phyloP scores from a whole-genome alignment of 225 moss, liverwort and hornwort genomes.

The Takakia lepidozioides region DNA sequence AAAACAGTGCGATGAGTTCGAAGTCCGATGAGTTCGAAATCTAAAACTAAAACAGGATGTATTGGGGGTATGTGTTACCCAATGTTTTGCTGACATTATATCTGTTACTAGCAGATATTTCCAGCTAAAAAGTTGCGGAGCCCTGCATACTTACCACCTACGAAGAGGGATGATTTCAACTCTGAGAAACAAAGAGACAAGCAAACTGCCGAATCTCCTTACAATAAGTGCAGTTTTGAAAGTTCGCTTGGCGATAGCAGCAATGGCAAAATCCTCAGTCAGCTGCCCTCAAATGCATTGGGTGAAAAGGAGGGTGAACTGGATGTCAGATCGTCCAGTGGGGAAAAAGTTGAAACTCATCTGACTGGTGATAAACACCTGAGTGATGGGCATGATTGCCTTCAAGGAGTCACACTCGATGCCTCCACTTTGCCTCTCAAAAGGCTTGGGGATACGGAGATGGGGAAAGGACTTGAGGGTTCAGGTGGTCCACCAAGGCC shows the following conservation, averaged over 20 bases:
- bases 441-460: conserved; percentile 19
- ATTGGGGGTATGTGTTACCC: neutral
- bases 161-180: conserved; percentile 15
- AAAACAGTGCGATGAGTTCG: no score
- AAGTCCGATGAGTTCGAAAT: no score
- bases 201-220: conserved; percentile 34
- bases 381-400: no score
- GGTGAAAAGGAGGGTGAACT: conserved; percentile 10
- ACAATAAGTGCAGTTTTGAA: conserved; percentile 65
- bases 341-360: no score
- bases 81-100: neutral
- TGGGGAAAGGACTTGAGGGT: conserved; percentile 1
- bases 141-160: conserved; percentile 19
- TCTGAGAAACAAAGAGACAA: conserved; percentile 31
- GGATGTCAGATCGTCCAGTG: no score
- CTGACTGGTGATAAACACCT: no score
- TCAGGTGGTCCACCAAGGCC: neutral
- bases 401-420: no score
- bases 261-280: conserved; percentile 20
- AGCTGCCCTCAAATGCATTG: conserved; percentile 11
- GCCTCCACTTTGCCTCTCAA: conserved; percentile 23
- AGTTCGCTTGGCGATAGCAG: conserved; percentile 47
- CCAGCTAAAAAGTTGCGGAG: conserved; percentile 32
- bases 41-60: no score
- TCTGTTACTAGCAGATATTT: conserved; percentile 27